Conservation (phyloP, 352 stramenopile genomes). For the Globisporangium yorkense region DNA sequence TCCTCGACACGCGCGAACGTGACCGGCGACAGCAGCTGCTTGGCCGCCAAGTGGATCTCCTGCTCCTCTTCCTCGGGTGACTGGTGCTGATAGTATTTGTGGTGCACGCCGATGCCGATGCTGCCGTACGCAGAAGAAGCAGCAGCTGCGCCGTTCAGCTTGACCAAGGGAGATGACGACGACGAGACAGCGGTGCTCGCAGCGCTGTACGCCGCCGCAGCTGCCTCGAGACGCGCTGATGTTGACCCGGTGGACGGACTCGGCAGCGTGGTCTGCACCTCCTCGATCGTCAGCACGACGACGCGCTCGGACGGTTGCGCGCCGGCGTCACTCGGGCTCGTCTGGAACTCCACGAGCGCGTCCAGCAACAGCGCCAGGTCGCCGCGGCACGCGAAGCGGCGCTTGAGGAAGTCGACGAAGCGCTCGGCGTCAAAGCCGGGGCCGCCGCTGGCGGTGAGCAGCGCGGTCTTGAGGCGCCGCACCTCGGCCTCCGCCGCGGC, state of each 20-base stretch:
- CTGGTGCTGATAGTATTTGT: conserved; percentile 3
- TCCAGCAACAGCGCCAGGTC: conserved; percentile 22
- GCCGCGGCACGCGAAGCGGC: conserved; percentile 27
- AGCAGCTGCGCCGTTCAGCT: not conserved
- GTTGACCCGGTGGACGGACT: conserved; percentile 3
- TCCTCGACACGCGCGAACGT: conserved; percentile 12
- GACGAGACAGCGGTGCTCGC: not conserved
- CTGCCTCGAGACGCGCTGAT: not conserved
- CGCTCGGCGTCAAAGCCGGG: conserved; percentile 13
- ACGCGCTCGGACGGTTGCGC: conserved; percentile 3
- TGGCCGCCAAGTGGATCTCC: conserved; percentile 16
- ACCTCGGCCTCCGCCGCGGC: conserved; percentile 17
- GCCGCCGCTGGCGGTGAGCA: not conserved
- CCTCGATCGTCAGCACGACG: conserved; percentile 11
- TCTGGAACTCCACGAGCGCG: conserved; percentile 14
- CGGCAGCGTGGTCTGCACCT: conserved; percentile 6
- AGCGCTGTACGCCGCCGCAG: not conserved
- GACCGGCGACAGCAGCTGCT: conserved; percentile 14
- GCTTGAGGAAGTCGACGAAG: conserved; percentile 25
- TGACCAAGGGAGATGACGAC: not conserved
- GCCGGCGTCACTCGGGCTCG: conserved; percentile 8
- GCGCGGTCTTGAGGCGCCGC: conserved; percentile 11
- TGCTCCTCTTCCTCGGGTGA: conserved; percentile 13
- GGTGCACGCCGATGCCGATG: conserved; percentile 4
- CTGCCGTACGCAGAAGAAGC: not conserved